Evolutionary conservation across 2,329 filamentous ascomycete genomes (phyloP).

Genomic region (Fusarium sp.): DNA sequence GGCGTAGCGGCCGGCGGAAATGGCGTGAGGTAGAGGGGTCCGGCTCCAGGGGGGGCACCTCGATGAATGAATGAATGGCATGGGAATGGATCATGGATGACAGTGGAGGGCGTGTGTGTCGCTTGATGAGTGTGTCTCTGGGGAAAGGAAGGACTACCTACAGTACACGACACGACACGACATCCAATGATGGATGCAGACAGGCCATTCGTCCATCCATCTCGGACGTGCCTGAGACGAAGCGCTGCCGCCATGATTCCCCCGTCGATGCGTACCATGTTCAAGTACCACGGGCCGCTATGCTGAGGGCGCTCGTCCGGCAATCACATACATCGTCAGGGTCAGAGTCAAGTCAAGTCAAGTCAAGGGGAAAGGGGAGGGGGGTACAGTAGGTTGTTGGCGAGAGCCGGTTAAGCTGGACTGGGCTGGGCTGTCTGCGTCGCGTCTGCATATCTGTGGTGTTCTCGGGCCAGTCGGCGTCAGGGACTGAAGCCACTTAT

Average conservation of each 20-base stretch:
- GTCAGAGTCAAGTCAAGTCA: slow-evolving; percentile 8
- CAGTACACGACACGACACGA: background rate
- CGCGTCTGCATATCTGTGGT: slow-evolving; percentile 11
- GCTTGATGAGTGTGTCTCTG: slow-evolving; percentile 34
- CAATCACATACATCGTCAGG: slow-evolving; percentile 34
- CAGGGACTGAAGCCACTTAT: slow-evolving; percentile 37
- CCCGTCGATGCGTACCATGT: slow-evolving; percentile 22
- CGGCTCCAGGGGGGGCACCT: slow-evolving; percentile 6
- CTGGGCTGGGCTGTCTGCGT: background rate
- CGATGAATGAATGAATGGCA: background rate
- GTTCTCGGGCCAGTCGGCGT: slow-evolving; percentile 34
- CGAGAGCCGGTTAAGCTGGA: slow-evolving; percentile 5
- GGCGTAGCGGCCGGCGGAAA: slow-evolving; percentile 46
- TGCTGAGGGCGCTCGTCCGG: slow-evolving; percentile 16
- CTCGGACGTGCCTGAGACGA: slow-evolving; percentile 33
- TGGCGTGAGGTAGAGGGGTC: slow-evolving; percentile 43
- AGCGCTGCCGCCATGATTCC: slow-evolving; percentile 23
- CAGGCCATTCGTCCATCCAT: slow-evolving; percentile 22
- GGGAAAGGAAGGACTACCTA: slow-evolving; percentile 35
- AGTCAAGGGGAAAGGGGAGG: slow-evolving; percentile 9
- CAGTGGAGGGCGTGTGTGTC: slow-evolving; percentile 19
- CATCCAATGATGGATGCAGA: slow-evolving; percentile 26
- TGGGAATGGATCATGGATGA: slow-evolving; percentile 23
- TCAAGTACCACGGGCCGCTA: slow-evolving; percentile 21
- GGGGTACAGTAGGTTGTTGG: slow-evolving; percentile 20